A percentile compares a stretch with the other conserved stretches of the same genome.
phyloP scores from a whole-genome alignment of 345 rosid genomes.

The Mallotus nudiflorus region DNA sequence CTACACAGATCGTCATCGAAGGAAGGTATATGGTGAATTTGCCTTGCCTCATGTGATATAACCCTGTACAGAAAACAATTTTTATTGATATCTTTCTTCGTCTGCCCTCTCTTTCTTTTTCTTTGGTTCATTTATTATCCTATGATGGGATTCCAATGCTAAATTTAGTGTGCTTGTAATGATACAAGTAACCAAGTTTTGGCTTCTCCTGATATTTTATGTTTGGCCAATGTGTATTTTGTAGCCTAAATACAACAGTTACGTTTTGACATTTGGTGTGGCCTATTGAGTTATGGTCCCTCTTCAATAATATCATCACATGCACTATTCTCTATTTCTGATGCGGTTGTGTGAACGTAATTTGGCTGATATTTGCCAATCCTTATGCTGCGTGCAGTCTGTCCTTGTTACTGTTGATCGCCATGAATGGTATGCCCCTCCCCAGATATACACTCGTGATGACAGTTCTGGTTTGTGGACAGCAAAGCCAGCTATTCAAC shows the following conservation, averaged over 20 bases:
- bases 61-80: neutral
- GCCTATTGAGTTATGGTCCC: neutral
- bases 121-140: neutral
- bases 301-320: neutral
- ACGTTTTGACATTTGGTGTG: neutral
- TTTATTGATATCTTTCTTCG: neutral
- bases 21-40: slow-evolving; percentile 55
- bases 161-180: neutral
- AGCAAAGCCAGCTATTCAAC: slow-evolving; percentile 58
- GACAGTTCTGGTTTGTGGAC: slow-evolving; percentile 91
- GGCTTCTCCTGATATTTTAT: neutral
- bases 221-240: neutral
- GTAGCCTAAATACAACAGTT: neutral
- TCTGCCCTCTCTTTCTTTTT: neutral
- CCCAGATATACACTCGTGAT: slow-evolving; percentile 86
- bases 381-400: slow-evolving; percentile 56
- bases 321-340: neutral
- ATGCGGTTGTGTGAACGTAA: neutral
- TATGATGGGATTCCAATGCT: neutral
- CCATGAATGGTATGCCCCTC: slow-evolving; percentile 97
- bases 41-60: neutral
- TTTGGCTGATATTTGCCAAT: neutral
- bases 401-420: slow-evolving; percentile 86
- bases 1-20: slow-evolving; percentile 83
- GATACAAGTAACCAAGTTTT: neutral